Evolutionary conservation across 108 stramenopile species (phyloP).

Genomic region (Cyclotella sp.): DNA sequence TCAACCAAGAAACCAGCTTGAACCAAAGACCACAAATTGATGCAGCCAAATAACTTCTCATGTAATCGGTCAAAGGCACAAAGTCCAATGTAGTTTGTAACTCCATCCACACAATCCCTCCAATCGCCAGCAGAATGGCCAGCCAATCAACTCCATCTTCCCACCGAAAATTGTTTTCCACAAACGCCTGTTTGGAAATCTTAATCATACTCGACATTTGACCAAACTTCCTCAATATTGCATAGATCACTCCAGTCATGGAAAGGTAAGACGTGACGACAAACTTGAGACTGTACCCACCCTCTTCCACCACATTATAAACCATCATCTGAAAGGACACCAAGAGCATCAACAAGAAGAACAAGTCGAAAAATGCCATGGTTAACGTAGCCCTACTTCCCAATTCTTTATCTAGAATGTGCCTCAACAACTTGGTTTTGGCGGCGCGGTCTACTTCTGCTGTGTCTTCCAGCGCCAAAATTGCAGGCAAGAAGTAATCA

Average conservation of each 20-base stretch:
- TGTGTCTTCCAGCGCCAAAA: conserved; percentile 55
- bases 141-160: conserved; percentile 52
- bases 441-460: conserved; percentile 46
- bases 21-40: conserved; percentile 52
- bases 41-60: conserved; percentile 57
- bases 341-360: conserved; percentile 42
- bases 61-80: conserved; percentile 47
- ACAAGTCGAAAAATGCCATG: conserved; percentile 55
- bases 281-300: conserved; percentile 28
- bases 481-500: conserved; percentile 55
- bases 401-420: conserved; percentile 53
- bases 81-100: conserved; percentile 31
- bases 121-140: conserved; percentile 44
- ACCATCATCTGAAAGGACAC: conserved; percentile 56
- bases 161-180: conserved; percentile 56
- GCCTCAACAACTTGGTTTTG: conserved; percentile 52
- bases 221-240: conserved; percentile 50
- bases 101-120: conserved; percentile 55
- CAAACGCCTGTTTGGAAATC: conserved; percentile 52
- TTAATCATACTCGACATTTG: conserved; percentile 58
- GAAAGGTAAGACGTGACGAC: conserved; percentile 46
- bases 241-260: conserved; percentile 48
- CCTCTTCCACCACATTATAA: conserved; percentile 49
- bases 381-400: conserved; percentile 48
- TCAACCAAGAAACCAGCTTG: conserved; percentile 53